Evolutionary conservation across 345 rosid species (phyloP).

Genomic region (Eucalyptus melliodora): DNA sequence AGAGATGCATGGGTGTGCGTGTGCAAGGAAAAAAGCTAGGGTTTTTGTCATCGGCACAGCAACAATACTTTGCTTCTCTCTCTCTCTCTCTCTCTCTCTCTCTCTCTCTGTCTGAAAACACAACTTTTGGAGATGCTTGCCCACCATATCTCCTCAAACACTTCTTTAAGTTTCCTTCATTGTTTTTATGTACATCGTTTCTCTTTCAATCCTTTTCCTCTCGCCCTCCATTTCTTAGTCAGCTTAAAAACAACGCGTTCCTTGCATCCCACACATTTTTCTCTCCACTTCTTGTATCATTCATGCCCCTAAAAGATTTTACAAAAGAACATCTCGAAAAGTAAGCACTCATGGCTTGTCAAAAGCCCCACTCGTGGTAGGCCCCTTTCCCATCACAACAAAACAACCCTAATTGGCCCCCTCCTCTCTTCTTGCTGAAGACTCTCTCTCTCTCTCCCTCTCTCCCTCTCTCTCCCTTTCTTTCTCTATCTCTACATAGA

Average conservation of each 20-base stretch:
- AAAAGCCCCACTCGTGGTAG: conserved; percentile 22
- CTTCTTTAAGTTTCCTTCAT: conserved; percentile 20
- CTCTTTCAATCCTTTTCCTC: neutral
- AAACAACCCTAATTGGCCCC: neutral
- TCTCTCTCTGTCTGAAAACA: neutral
- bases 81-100: neutral
- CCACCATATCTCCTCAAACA: conserved; percentile 52
- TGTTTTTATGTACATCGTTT: neutral
- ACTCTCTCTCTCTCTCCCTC: conserved; percentile 3
- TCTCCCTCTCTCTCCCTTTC: neutral
- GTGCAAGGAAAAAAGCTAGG: neutral
- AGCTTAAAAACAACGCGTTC: conserved; percentile 82
- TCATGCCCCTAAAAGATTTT: neutral
- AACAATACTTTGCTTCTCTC: neutral
- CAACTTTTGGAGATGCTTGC: conserved; percentile 43
- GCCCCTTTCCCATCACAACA: conserved; percentile 15
- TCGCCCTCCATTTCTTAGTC: conserved; percentile 24
- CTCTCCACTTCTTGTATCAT: neutral
- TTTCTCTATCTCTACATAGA: neutral
- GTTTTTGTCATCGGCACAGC: neutral
- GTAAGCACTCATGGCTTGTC: conserved; percentile 32
- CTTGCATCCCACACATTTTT: conserved; percentile 24
- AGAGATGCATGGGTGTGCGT: conserved; percentile 11
- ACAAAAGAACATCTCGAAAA: conserved; percentile 11
- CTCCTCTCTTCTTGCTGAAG: conserved; percentile 14